Evolutionary conservation across 768 basidiomycete genomes (phyloP).

Genomic region (Boletus huronensis): DNA sequence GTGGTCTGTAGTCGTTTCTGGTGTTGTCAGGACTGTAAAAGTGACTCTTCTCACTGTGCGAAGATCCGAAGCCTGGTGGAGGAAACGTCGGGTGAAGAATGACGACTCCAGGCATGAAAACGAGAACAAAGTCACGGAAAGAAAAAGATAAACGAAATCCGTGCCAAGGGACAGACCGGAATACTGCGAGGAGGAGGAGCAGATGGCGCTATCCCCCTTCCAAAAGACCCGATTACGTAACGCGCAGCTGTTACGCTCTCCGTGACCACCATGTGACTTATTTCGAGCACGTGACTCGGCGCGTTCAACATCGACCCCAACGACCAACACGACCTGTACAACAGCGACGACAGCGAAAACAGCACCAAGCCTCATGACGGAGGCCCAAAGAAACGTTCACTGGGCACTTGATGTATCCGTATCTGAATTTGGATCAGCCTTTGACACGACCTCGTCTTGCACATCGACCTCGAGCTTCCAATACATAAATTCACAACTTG

Average conservation of each 20-base stretch:
- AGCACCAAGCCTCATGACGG: not conserved
- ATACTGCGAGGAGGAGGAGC: conserved; percentile 13
- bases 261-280: conserved; percentile 15
- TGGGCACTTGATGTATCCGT: conserved; percentile 50
- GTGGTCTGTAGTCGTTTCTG: conserved; percentile 14
- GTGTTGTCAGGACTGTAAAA: conserved; percentile 11
- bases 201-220: not conserved
- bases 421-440: conserved; percentile 41
- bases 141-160: not conserved
- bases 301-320: conserved; percentile 24
- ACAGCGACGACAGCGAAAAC: conserved; percentile 13
- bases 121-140: not conserved
- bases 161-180: conserved; percentile 11
- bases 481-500: conserved; percentile 77
- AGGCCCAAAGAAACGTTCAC: conserved; percentile 36
- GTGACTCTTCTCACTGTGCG: conserved; percentile 21
- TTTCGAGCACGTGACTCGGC: conserved; percentile 25
- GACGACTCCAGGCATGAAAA: conserved; percentile 42
- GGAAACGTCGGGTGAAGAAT: conserved; percentile 39
- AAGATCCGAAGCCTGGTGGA: conserved; percentile 30
- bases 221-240: conserved; percentile 25
- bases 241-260: conserved; percentile 17
- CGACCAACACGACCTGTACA: conserved; percentile 11
- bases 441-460: conserved; percentile 42
- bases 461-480: conserved; percentile 61